These are phyloP conservation scores for Yamadazyma membranifaciens DNA, from an alignment of 1,139 yeast species.

Conservation along the genomic window DNA sequence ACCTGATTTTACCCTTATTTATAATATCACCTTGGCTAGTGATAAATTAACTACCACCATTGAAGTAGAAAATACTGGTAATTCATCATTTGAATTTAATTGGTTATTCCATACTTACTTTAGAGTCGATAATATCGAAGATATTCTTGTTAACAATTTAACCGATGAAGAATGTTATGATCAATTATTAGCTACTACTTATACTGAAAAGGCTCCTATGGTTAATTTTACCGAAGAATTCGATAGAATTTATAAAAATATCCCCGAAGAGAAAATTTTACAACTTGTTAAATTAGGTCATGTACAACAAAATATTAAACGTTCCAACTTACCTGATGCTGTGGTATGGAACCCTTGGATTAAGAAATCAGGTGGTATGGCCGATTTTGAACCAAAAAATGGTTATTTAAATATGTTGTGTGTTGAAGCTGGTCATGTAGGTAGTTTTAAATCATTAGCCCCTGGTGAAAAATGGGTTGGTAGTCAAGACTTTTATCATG, in stretches of 20 bases:
- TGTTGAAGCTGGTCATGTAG: constrained; percentile 89
- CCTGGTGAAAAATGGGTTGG: constrained; percentile 70
- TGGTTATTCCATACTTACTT: constrained; percentile 96
- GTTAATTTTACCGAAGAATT: constrained; percentile 75
- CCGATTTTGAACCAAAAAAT: constrained; percentile 79
- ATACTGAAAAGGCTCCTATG: constrained; percentile 70
- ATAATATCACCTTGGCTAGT: constrained; percentile 56
- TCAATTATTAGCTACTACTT: constrained; percentile 62
- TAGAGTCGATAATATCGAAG: constrained; percentile 71
- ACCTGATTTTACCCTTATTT: constrained; percentile 72
- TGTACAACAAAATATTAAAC: constrained; percentile 62
- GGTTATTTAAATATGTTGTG: constrained; percentile 90
- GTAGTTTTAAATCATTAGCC: constrained; percentile 56
- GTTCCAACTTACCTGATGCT: constrained; percentile 74
- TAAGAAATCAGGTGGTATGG: constrained; percentile 74
- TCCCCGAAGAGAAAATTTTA: constrained; percentile 52
- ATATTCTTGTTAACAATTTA: constrained; percentile 72
- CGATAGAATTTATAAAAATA: constrained; percentile 75
- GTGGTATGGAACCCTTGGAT: constrained; percentile 99
- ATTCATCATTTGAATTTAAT: constrained; percentile 71
- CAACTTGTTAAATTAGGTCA: constrained; percentile 69
- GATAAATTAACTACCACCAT: constrained; percentile 64
- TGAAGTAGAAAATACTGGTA: constrained; percentile 72
- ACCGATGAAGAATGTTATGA: constrained; percentile 71
- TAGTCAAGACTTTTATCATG: constrained; percentile 33